Conservation (phyloP, 2,329 filamentous ascomycete species). For the Pleochaeta shiraiana region DNA sequence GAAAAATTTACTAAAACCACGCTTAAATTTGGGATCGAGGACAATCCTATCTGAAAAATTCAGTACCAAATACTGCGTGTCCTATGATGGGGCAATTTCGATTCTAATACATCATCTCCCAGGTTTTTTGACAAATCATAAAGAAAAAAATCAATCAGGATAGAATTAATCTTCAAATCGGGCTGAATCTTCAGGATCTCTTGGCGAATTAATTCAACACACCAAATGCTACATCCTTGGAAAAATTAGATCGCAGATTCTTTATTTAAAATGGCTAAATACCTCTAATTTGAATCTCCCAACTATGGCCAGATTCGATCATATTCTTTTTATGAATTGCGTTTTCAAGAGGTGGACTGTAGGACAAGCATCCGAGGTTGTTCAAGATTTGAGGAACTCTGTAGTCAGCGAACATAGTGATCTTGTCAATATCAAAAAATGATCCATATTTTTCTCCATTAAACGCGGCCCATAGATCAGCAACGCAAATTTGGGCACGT, state of each 20-base stretch:
- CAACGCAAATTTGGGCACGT: conserved; percentile 86
- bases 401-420: conserved; percentile 99
- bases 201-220: conserved; percentile 65
- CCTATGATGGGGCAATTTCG: conserved; percentile 55
- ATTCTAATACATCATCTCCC: conserved; percentile 37
- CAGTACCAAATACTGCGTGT: conserved; percentile 93
- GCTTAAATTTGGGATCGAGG: too few species aligned
- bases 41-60: conserved; percentile 3
- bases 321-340: conserved; percentile 41
- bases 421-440: conserved; percentile 79
- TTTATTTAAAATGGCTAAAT: background rate
- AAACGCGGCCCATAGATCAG: conserved; percentile 93
- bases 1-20: too few species aligned
- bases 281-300: conserved; percentile 45
- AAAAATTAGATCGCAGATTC: background rate
- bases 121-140: conserved; percentile 86
- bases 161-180: conserved; percentile 54
- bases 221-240: conserved; percentile 80
- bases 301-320: conserved; percentile 49
- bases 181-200: conserved; percentile 61
- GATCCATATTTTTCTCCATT: conserved; percentile 56
- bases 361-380: conserved; percentile 59
- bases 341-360: conserved; percentile 57
- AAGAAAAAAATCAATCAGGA: conserved; percentile 91
- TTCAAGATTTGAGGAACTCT: conserved; percentile 86